phyloP scores from a whole-genome alignment of 1,139 yeast species.

The Scheffersomyces insectosa region DNA sequence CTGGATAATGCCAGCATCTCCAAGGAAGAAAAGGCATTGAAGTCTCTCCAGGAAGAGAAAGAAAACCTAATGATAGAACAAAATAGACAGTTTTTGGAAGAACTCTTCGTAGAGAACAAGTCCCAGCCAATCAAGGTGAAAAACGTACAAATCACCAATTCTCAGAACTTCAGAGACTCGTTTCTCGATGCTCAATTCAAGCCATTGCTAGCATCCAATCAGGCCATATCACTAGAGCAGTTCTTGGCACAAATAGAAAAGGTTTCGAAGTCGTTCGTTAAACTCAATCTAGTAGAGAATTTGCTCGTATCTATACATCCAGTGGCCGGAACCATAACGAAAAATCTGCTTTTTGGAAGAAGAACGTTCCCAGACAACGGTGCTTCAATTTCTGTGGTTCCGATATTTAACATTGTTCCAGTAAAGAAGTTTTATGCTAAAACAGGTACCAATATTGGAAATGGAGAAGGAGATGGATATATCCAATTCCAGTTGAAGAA shows the following conservation, averaged over 20 bases:
- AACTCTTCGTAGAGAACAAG: slow-evolving; percentile 41
- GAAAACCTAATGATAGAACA: slow-evolving; percentile 39
- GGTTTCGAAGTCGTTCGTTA: slow-evolving; percentile 42
- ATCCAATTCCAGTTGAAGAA: slow-evolving; percentile 74
- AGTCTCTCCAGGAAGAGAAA: slow-evolving; percentile 29
- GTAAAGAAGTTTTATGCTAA: slow-evolving; percentile 70
- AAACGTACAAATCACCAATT: slow-evolving; percentile 57
- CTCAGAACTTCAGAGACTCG: slow-evolving; percentile 48
- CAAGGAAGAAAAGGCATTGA: slow-evolving; percentile 31
- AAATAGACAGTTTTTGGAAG: slow-evolving; percentile 39
- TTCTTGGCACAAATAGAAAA: slow-evolving; percentile 43
- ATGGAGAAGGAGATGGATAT: slow-evolving; percentile 94
- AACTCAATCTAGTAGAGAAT: slow-evolving; percentile 47
- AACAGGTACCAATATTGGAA: slow-evolving; percentile 93
- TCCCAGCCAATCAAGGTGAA: slow-evolving; percentile 46
- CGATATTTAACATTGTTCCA: slow-evolving; percentile 60
- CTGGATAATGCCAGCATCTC: slow-evolving; percentile 8
- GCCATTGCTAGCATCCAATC: slow-evolving; percentile 43
- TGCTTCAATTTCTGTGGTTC: slow-evolving; percentile 46
- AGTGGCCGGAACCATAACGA: slow-evolving; percentile 19
- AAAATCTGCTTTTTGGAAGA: slow-evolving; percentile 9
- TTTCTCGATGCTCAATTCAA: slow-evolving; percentile 56
- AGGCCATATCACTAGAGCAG: slow-evolving; percentile 33
- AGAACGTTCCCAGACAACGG: slow-evolving; percentile 16
- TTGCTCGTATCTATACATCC: slow-evolving; percentile 42